These are phyloP conservation scores for Lactarius evosmus DNA, from an alignment of 768 basidiomycete species.

Conservation along the genomic window DNA sequence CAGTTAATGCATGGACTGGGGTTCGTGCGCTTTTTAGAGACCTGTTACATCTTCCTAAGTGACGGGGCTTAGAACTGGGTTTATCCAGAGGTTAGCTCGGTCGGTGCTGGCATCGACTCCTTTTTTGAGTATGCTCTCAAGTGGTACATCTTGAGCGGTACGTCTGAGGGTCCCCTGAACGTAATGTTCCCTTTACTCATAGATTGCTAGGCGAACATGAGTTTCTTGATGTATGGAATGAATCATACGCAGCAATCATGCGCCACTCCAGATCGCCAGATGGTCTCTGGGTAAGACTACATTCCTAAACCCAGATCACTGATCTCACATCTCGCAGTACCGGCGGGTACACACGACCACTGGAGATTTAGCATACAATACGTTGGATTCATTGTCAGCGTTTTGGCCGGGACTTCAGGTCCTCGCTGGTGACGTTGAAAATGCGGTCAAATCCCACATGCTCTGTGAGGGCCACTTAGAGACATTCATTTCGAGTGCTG, in stretches of 20 bases:
- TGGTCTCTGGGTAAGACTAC: conserved; percentile 74
- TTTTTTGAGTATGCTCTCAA: conserved; percentile 95
- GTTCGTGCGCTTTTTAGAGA: conserved; percentile 42
- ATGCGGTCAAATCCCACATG: conserved; percentile 89
- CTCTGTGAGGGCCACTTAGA: conserved; percentile 53
- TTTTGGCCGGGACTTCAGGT: conserved; percentile 98
- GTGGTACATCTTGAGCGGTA: conserved; percentile 85
- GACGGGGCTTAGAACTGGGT: conserved; percentile 58
- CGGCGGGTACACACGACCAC: conserved; percentile 69
- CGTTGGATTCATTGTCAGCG: conserved; percentile 93
- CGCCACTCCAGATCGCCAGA: conserved; percentile 76
- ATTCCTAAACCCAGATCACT: conserved; percentile 3
- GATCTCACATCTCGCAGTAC: conserved; percentile 50
- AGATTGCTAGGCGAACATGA: conserved; percentile 36
- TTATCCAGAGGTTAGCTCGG: conserved; percentile 69
- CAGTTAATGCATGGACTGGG: conserved; percentile 76
- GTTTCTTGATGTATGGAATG: conserved; percentile 41
- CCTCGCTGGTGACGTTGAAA: conserved; percentile 78
- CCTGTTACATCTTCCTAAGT: background rate
- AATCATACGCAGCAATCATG: conserved; percentile 51
- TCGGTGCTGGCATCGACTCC: conserved; percentile 94
- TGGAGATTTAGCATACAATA: conserved; percentile 65
- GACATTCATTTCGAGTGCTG: background rate
- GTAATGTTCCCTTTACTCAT: background rate
- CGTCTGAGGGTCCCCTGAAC: conserved; percentile 27